phyloP scores from a whole-genome alignment of 805 yeast genomes.

The Crinitomyces ghanaensis region DNA sequence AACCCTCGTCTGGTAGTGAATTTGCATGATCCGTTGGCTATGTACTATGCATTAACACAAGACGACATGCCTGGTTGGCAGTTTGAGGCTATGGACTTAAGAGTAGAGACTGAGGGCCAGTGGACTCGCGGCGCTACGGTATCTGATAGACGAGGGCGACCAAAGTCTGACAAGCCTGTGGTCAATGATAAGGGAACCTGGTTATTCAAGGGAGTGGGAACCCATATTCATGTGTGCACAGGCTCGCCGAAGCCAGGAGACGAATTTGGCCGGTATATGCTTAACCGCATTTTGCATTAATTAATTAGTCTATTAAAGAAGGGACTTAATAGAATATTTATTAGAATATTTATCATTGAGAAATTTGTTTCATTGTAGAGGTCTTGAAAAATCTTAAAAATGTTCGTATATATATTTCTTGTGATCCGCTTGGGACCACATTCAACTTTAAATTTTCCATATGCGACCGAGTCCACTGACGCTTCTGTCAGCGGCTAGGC shows the following conservation, averaged over 20 bases:
- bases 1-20: constrained; percentile 6
- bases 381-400: no score
- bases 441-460: no score
- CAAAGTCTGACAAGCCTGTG: constrained; percentile 6
- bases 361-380: no score
- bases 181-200: constrained; percentile 13
- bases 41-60: constrained; percentile 22
- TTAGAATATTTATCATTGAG: no score
- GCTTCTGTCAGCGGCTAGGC: no score
- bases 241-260: constrained; percentile 15
- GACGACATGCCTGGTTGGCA: constrained; percentile 12
- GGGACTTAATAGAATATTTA: no score
- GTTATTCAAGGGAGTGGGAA: constrained; percentile 17
- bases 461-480: no score
- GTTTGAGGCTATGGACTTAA: constrained; percentile 22
- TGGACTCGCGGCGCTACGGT: constrained; percentile 30
- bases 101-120: constrained; percentile 30
- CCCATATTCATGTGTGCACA: constrained; percentile 15
- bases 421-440: no score
- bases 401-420: no score
- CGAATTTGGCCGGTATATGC: constrained; percentile 13
- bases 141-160: constrained; percentile 26
- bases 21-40: constrained; percentile 32
- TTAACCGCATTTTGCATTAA: constrained; percentile 13
- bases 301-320: constrained; percentile 1